Base-by-base conservation (phyloP, 163 green algal species). In the Trebouxiophyceae sp. region DNA sequence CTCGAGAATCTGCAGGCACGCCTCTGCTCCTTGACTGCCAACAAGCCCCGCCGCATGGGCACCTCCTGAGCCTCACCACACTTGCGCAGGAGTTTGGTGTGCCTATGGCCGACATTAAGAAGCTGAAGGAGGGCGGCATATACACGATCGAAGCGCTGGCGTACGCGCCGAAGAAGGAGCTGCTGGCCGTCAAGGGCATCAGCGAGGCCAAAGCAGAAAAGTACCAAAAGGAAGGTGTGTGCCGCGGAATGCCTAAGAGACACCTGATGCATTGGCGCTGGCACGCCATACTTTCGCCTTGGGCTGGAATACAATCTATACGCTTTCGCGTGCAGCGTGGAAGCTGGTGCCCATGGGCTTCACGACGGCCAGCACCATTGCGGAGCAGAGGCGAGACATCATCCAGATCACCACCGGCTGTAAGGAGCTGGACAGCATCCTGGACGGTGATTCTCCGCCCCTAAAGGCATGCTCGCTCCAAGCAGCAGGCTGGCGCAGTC, bases 131-230 rank as follows among this genome's bases (percentile, higher is more conserved):
- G 7, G 89, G 77, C 45, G 89, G 89, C 27, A 64, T 90, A 0
- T 72, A 92, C 73, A 95, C 91, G 0, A 77, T 96, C 3, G 91
- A 97, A 56, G 70, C 74, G 26, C 64, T 98, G 5, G 87, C 91
- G 5, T 83, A 92, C 73, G 79, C 87, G 4, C 76, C 86, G 26
- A 94, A 87, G 72, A 87, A 85, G 28, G 85, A 97, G 62, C 81
- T 99, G 4, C 65, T 74, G 2, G 71, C 77, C 20, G 92, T 99
- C 75, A 98, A 98, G 66, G 95, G 95, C 45, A 74, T 99, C 31
- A 97, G 90, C 69, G 93, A 99, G 60, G 84, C 83, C 26, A 99
- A 99, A 67, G 88, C 95, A 7, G 83, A 93, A 8, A 97, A 98
- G 72, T 73, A 98, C 29, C 87, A 96, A 65, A 81, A 89, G 46